Percentiles rank a stretch among this genome's conserved stretches.
Conservation (phyloP, 352 stramenopile species). For the Pythium myriotylum region DNA sequence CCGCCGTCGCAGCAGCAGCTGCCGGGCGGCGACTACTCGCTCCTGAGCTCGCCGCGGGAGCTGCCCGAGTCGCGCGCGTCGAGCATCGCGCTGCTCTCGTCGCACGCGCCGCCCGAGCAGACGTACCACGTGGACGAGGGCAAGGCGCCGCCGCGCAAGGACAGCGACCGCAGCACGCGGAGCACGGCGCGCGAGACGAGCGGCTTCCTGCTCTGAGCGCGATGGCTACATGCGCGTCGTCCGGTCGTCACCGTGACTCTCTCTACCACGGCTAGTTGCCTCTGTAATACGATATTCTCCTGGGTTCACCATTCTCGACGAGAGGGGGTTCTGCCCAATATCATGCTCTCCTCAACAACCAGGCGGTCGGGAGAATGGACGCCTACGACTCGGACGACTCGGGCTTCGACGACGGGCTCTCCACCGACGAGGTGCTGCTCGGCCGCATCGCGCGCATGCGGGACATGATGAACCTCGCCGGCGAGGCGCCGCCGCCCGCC, state of each 20-base stretch:
- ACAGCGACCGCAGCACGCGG: conserved; percentile 20
- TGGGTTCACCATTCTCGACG: background rate
- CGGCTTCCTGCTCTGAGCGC: conserved; percentile 22
- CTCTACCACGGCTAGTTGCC: background rate
- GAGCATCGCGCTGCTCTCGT: conserved; percentile 63
- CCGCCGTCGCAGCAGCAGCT: conserved; percentile 17
- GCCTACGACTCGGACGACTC: conserved; percentile 47
- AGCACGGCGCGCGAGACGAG: conserved; percentile 14
- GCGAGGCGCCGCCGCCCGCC: conserved; percentile 18
- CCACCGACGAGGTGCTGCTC: conserved; percentile 49
- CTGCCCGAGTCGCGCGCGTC: conserved; percentile 54
- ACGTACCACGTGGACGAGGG: conserved; percentile 18
- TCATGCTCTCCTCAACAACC: background rate
- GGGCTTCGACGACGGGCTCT: conserved; percentile 48
- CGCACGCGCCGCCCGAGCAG: conserved; percentile 33
- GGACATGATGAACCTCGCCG: conserved; percentile 39
- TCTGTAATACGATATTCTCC: conserved; percentile 18
- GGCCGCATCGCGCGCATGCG: conserved; percentile 57
- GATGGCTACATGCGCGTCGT: conserved; percentile 11
- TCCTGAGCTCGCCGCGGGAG: conserved; percentile 59
- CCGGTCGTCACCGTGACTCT: background rate
- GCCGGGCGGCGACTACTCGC: conserved; percentile 30
- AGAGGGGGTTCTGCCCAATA: background rate
- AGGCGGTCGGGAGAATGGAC: background rate
- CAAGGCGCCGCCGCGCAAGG: conserved; percentile 10